Evolutionary conservation across 2,329 filamentous ascomycete genomes (phyloP).

Genomic region (Cadophora sp.): DNA sequence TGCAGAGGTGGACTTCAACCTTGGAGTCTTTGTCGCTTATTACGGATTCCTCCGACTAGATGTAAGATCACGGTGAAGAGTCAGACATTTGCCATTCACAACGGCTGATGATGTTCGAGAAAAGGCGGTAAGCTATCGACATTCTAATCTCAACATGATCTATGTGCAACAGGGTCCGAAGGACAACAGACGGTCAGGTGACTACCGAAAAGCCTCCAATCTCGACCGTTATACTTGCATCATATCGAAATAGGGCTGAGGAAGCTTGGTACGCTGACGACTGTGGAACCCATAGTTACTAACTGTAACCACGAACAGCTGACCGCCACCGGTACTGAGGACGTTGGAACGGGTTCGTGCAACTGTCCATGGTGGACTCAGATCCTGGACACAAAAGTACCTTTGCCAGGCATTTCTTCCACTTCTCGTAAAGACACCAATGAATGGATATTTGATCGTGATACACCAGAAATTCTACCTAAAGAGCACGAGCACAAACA

Average conservation of each 20-base stretch:
- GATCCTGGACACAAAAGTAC: background rate
- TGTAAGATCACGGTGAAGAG: background rate
- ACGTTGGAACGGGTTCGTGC: background rate
- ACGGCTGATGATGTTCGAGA: background rate
- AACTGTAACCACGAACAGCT: background rate
- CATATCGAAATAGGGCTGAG: background rate
- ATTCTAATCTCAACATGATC: background rate
- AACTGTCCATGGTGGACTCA: background rate
- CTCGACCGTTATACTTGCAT: background rate
- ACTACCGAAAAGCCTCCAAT: background rate
- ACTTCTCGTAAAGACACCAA: background rate
- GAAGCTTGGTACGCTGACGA: background rate
- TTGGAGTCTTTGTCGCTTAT: background rate
- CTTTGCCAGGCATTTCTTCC: background rate
- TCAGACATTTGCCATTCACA: background rate
- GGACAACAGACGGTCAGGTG: constrained; percentile 2
- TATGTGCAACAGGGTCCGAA: background rate
- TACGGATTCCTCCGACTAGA: background rate
- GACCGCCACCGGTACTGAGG: background rate
- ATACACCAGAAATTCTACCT: background rate
- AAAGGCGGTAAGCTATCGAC: background rate
- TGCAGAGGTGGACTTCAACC: background rate
- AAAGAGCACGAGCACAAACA: background rate
- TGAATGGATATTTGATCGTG: background rate
- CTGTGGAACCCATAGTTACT: background rate